Evolutionary conservation across 2,329 filamentous ascomycete species (phyloP).

Genomic region (Calonectria henricotiae): DNA sequence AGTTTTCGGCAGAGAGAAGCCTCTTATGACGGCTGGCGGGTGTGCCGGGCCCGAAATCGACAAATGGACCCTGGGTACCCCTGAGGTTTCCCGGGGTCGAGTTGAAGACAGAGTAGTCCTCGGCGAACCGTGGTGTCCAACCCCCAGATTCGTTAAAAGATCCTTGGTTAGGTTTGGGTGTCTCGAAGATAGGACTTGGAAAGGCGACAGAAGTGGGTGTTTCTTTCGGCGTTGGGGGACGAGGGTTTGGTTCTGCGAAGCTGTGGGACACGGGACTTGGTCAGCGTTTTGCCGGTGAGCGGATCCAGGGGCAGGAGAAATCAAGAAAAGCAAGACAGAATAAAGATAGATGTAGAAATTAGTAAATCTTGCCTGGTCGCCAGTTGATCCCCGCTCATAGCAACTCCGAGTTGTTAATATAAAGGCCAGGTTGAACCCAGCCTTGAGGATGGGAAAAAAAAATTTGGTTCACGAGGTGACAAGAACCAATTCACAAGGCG

Average conservation of each 20-base stretch:
- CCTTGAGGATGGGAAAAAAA: conserved; percentile 30
- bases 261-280: conserved; percentile 59
- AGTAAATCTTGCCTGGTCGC: conserved; percentile 67
- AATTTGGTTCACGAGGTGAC: conserved; percentile 28
- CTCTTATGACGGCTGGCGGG: conserved; percentile 65
- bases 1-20: conserved; percentile 67
- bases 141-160: conserved; percentile 67
- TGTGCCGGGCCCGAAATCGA: conserved; percentile 62
- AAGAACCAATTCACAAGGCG: conserved; percentile 32
- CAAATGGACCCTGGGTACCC: conserved; percentile 64
- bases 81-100: conserved; percentile 74
- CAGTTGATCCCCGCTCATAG: conserved; percentile 77
- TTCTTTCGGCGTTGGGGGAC: conserved; percentile 72
- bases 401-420: conserved; percentile 59
- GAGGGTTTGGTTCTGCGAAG: conserved; percentile 77
- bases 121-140: conserved; percentile 76
- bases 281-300: conserved; percentile 56
- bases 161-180: conserved; percentile 67
- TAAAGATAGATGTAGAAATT: conserved; percentile 23
- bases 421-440: conserved; percentile 46
- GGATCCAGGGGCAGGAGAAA: conserved; percentile 37
- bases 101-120: conserved; percentile 78
- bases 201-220: conserved; percentile 71
- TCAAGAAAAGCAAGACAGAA: conserved; percentile 32
- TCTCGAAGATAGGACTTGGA: conserved; percentile 72